phyloP scores from a whole-genome alignment of 352 stramenopile species.

The Thalassiosira ordinaria region DNA sequence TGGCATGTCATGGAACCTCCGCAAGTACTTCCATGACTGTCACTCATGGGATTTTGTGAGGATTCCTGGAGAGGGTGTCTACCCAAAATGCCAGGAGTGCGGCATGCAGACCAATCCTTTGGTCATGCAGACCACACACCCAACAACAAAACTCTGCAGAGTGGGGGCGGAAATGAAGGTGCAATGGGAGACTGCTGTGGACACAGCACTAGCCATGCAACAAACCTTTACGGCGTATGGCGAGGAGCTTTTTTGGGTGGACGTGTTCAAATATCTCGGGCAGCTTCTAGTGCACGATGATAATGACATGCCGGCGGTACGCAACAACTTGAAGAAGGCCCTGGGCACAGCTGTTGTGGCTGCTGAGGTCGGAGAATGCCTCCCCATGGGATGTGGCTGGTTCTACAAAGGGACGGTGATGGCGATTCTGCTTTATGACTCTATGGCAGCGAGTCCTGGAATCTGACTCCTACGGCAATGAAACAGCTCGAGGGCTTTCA shows the following conservation, averaged over 20 bases:
- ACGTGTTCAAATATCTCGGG: constrained; percentile 29
- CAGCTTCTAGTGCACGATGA: not conserved
- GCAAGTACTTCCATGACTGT: constrained; percentile 2
- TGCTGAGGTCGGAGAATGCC: too few relatives aligned
- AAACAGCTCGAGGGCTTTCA: not conserved
- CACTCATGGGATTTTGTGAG: constrained; percentile 1
- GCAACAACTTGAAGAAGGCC: not conserved
- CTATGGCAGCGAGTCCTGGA: not conserved
- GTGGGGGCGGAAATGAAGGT: not conserved
- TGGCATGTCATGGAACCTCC: not conserved
- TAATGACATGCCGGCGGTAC: not conserved
- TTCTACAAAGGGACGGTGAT: not conserved
- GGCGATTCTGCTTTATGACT: not conserved
- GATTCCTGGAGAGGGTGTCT: not conserved
- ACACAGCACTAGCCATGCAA: not conserved
- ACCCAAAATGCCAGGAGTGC: constrained; percentile 1
- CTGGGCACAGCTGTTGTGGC: not conserved
- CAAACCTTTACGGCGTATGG: not conserved
- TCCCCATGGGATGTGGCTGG: not conserved
- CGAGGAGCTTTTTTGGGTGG: not conserved
- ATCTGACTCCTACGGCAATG: not conserved
- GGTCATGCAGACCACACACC: not conserved
- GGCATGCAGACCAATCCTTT: constrained; percentile 1
- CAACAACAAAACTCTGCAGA: not conserved
- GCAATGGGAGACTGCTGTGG: not conserved